These are phyloP conservation scores for Mortierella alpina DNA, from an alignment of 192 early-diverging fungal genomes.

Conservation along the genomic window DNA sequence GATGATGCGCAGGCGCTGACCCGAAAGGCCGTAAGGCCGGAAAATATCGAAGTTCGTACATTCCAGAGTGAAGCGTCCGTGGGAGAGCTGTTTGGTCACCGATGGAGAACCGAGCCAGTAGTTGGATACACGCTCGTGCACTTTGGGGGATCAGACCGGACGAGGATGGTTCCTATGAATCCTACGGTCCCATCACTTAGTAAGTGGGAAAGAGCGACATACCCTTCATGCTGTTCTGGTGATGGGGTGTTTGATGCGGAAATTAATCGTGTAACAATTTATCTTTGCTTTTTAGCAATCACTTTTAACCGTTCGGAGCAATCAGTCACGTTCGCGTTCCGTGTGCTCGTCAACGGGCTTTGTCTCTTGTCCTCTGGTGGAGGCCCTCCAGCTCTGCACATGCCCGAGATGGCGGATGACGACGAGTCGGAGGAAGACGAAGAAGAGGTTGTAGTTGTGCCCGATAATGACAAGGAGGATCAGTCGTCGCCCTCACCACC, in stretches of 20 bases:
- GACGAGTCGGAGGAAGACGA: constrained; percentile 39
- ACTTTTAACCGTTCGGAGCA: constrained; percentile 19
- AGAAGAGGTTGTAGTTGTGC: constrained; percentile 25
- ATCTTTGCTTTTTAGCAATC: constrained; percentile 14
- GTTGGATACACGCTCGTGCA: constrained; percentile 49
- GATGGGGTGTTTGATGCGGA: not conserved
- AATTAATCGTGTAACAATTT: not conserved
- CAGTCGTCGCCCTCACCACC: constrained; percentile 1
- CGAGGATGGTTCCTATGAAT: constrained; percentile 52
- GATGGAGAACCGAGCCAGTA: constrained; percentile 50
- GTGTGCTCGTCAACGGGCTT: constrained; percentile 41
- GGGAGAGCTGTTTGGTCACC: constrained; percentile 47
- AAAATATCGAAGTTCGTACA: constrained; percentile 24
- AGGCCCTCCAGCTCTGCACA: constrained; percentile 45
- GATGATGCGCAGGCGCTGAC: not conserved
- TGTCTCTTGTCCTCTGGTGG: constrained; percentile 43
- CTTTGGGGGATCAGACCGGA: constrained; percentile 46
- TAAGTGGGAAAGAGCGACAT: constrained; percentile 6
- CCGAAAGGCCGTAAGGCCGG: not conserved
- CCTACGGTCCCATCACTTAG: constrained; percentile 47
- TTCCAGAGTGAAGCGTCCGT: constrained; percentile 49
- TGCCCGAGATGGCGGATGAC: constrained; percentile 50
- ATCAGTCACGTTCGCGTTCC: constrained; percentile 41
- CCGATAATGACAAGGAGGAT: constrained; percentile 33
- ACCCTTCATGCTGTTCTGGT: not conserved